phyloP scores from a whole-genome alignment of 1,284 basidiomycete genomes.

The Cerioporus squamosus region DNA sequence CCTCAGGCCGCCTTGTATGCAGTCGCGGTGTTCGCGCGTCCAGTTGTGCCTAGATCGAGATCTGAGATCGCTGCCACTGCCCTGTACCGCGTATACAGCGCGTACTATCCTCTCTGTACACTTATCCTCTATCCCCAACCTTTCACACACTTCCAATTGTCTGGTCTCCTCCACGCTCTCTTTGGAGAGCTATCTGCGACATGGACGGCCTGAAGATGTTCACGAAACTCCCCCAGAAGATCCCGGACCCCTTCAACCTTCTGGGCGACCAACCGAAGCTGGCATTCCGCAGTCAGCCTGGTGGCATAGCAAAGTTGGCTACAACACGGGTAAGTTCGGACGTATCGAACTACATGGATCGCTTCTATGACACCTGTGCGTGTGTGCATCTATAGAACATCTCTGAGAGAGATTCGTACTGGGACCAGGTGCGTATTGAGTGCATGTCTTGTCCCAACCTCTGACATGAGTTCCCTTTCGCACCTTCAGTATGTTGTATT shows the following conservation, averaged over 20 bases:
- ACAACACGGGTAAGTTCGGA: constrained; percentile 63
- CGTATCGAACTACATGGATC: neutral
- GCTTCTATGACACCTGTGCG: neutral
- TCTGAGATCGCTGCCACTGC: neutral
- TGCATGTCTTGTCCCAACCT: constrained; percentile 3
- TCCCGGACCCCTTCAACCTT: constrained; percentile 80
- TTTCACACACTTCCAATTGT: too few species aligned
- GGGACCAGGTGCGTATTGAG: constrained; percentile 71
- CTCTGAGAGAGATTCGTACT: constrained; percentile 73
- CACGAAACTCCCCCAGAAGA: constrained; percentile 67
- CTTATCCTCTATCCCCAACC: too few species aligned
- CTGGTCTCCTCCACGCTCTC: too few species aligned
- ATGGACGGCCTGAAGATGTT: constrained; percentile 36
- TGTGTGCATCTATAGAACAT: constrained; percentile 60
- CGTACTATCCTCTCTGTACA: too few species aligned
- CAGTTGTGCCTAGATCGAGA: neutral
- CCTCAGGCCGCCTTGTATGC: too few species aligned
- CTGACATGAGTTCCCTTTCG: constrained; percentile 20
- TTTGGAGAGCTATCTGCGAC: neutral
- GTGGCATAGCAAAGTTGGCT: constrained; percentile 78
- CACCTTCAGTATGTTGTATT: constrained; percentile 73
- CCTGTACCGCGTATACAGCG: too few species aligned
- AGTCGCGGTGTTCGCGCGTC: too few species aligned
- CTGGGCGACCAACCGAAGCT: constrained; percentile 87
- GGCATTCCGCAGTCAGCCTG: constrained; percentile 80